Percentiles rank a stretch among this genome's conserved stretches.
Evolutionary conservation across 352 stramenopile genomes (phyloP).

Genomic region (Pythium myriotylum): DNA sequence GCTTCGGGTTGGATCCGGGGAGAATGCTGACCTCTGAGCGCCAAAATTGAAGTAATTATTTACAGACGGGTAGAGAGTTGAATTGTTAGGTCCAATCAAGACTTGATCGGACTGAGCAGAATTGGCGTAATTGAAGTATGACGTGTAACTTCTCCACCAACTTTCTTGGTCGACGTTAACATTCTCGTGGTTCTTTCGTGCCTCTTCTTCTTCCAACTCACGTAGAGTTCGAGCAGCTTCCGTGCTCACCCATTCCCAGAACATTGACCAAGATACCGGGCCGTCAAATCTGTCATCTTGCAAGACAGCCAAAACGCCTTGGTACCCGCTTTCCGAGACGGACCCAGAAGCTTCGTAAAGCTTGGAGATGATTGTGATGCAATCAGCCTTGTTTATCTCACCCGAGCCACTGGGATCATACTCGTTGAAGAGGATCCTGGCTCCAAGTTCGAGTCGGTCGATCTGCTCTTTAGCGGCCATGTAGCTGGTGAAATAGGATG

Average conservation of each 20-base stretch:
- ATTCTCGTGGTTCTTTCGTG: constrained; percentile 40
- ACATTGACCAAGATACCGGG: constrained; percentile 81
- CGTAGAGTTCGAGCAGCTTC: constrained; percentile 71
- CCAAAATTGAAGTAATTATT: constrained; percentile 28
- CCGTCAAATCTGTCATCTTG: constrained; percentile 63
- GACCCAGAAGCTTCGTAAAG: constrained; percentile 72
- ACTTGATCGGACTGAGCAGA: constrained; percentile 7
- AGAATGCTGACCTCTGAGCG: not conserved
- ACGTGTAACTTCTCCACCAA: constrained; percentile 76
- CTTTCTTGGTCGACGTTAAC: constrained; percentile 46
- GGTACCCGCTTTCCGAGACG: constrained; percentile 66
- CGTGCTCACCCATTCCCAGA: constrained; percentile 87
- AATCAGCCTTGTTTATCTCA: constrained; percentile 71
- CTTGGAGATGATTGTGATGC: constrained; percentile 75
- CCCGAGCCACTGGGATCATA: constrained; percentile 67
- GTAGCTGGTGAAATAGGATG: constrained; percentile 75
- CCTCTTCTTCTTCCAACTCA: constrained; percentile 63
- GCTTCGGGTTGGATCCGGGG: not conserved
- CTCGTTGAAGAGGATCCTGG: constrained; percentile 83
- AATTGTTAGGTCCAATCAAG: constrained; percentile 11
- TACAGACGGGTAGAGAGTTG: constrained; percentile 46
- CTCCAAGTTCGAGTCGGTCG: constrained; percentile 79
- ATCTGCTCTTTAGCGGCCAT: constrained; percentile 85
- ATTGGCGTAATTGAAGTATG: constrained; percentile 40
- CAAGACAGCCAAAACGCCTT: constrained; percentile 58